Conservation (phyloP, 768 basidiomycete species). For the Pleurotus platypus region DNA sequence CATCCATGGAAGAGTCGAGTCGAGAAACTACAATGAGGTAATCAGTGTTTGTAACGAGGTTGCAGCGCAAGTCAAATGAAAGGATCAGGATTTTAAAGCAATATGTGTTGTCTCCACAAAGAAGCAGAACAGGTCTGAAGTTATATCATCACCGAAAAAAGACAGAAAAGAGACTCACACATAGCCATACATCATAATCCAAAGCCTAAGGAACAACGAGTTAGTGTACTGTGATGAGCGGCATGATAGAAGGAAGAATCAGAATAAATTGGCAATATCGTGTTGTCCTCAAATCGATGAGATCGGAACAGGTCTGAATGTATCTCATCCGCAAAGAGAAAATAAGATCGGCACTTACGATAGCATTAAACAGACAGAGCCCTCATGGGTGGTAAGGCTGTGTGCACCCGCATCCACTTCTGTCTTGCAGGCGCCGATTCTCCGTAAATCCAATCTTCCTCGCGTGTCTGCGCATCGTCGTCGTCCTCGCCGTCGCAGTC, state of each 20-base stretch:
- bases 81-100: slow-evolving; percentile 46
- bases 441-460: slow-evolving; percentile 65
- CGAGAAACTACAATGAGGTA: not conserved
- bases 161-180: not conserved
- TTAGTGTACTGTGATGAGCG: slow-evolving; percentile 12
- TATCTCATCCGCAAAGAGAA: slow-evolving; percentile 51
- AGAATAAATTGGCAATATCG: slow-evolving; percentile 62
- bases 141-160: slow-evolving; percentile 39
- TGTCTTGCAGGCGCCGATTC: slow-evolving; percentile 47
- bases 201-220: not conserved
- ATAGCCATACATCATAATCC: slow-evolving; percentile 4
- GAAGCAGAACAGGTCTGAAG: slow-evolving; percentile 69
- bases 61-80: not conserved
- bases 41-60: not conserved
- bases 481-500: slow-evolving; percentile 50
- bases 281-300: slow-evolving; percentile 48
- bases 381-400: slow-evolving; percentile 52
- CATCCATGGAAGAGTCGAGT: not conserved
- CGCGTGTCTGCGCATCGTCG: slow-evolving; percentile 32
- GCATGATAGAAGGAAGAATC: slow-evolving; percentile 17
- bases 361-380: slow-evolving; percentile 20
- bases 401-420: slow-evolving; percentile 50
- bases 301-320: slow-evolving; percentile 80
- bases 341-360: slow-evolving; percentile 6
- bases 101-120: slow-evolving; percentile 55